Evolutionary conservation across 164 flowering plant species (phyloP).

Genomic region (Akebia trifoliata): DNA sequence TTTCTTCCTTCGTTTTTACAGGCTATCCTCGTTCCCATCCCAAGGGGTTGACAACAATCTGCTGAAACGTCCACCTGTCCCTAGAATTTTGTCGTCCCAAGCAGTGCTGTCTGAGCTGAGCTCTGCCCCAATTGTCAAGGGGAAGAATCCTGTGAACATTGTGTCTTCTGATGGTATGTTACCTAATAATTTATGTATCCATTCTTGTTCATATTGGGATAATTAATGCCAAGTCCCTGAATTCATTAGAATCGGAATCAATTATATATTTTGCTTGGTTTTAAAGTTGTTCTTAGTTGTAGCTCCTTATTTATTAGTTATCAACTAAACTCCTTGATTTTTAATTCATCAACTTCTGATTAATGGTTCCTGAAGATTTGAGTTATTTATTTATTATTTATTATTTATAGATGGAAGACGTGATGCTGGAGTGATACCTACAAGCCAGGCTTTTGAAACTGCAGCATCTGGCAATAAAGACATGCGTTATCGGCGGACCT

Average conservation of each 20-base stretch:
- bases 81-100: conserved; percentile 47
- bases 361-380: background rate
- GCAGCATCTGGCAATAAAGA: conserved; percentile 45
- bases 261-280: no score
- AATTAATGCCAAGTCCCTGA: no score
- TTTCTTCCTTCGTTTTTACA: conserved; percentile 10
- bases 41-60: conserved; percentile 46
- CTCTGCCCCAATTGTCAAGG: conserved; percentile 29
- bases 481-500: conserved; percentile 45
- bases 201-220: no score
- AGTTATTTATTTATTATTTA: background rate
- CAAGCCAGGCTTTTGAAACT: conserved; percentile 28
- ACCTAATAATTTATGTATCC: no score
- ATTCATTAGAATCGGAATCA: no score
- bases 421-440: conserved; percentile 22
- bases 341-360: no score
- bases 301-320: no score
- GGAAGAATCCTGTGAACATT: conserved; percentile 23
- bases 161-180: conserved; percentile 41
- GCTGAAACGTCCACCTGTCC: conserved; percentile 54
- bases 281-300: no score
- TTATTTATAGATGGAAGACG: conserved; percentile 29
- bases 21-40: conserved; percentile 31
- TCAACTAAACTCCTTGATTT: no score
- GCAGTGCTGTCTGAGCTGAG: conserved; percentile 48